These are phyloP conservation scores for Ophiostoma australiae DNA, from an alignment of 2,329 filamentous ascomycete species.

Conservation along the genomic window DNA sequence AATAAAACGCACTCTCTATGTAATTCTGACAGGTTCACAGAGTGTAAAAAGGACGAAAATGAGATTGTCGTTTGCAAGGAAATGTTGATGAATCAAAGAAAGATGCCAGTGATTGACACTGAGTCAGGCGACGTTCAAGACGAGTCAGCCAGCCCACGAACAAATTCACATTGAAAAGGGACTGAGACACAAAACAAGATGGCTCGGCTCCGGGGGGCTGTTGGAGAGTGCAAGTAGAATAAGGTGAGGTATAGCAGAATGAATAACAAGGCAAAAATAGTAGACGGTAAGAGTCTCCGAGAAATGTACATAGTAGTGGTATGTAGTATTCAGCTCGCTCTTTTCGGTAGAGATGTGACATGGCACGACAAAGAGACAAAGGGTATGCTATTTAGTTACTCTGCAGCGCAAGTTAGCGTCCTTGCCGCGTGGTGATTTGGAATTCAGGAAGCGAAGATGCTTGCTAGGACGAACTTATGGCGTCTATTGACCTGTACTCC, in stretches of 20 bases:
- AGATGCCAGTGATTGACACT: background rate
- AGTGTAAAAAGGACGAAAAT: background rate
- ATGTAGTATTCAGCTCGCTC: background rate
- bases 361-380: background rate
- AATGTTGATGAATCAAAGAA: background rate
- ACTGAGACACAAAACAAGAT: background rate
- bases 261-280: background rate
- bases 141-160: background rate
- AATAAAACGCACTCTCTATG: background rate
- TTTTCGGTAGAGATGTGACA: background rate
- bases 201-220: background rate
- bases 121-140: background rate
- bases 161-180: background rate
- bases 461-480: background rate
- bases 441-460: background rate
- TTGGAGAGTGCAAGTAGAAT: background rate
- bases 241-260: background rate
- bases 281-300: background rate
- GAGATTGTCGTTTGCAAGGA: background rate
- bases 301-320: no score
- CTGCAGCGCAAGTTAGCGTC: background rate
- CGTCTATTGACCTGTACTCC: background rate
- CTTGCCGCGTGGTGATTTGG: slow-evolving; percentile 1
- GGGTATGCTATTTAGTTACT: background rate
- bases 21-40: background rate